These are phyloP conservation scores for Mycena rosella DNA, from an alignment of 768 basidiomycete genomes.

Conservation along the genomic window DNA sequence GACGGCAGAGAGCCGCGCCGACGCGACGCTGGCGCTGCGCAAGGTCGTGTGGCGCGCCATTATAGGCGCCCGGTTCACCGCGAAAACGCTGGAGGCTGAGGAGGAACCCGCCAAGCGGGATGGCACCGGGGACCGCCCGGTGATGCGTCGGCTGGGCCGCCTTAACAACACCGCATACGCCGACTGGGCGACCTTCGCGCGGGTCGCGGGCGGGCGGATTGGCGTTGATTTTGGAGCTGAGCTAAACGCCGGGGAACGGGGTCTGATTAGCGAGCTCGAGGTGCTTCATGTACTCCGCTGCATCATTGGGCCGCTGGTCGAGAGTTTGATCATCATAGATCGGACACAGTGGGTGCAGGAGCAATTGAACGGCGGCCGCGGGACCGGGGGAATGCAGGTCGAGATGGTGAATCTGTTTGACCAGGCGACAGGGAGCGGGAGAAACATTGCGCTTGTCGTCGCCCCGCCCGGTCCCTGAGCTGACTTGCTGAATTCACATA, in stretches of 20 bases:
- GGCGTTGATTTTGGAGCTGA: conserved; percentile 29
- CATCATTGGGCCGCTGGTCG: conserved; percentile 75
- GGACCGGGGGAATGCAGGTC: conserved; percentile 41
- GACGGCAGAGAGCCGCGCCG: conserved; percentile 45
- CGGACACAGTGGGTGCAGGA: conserved; percentile 69
- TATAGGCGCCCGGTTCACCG: conserved; percentile 50
- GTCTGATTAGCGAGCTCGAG: conserved; percentile 58
- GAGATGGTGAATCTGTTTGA: conserved; percentile 78
- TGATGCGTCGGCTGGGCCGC: conserved; percentile 64
- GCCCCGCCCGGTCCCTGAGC: conserved; percentile 43
- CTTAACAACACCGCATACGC: conserved; percentile 64
- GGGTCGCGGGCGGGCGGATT: conserved; percentile 44
- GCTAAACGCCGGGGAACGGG: conserved; percentile 28
- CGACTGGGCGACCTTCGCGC: conserved; percentile 62
- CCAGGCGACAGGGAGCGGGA: conserved; percentile 76
- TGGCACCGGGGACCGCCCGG: conserved; percentile 53
- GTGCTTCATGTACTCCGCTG: conserved; percentile 77
- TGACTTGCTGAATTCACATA: neutral
- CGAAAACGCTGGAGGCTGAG: conserved; percentile 10
- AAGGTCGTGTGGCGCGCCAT: conserved; percentile 83
- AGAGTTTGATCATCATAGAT: conserved; percentile 75
- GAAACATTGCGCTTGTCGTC: conserved; percentile 77
- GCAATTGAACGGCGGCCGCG: conserved; percentile 41
- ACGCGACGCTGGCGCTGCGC: conserved; percentile 65
- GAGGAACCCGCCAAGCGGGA: conserved; percentile 5